Percentiles rank a stretch among this genome's conserved stretches.
phyloP scores from a whole-genome alignment of 2,329 filamentous ascomycete genomes.

The Aspergillus fischeri region DNA sequence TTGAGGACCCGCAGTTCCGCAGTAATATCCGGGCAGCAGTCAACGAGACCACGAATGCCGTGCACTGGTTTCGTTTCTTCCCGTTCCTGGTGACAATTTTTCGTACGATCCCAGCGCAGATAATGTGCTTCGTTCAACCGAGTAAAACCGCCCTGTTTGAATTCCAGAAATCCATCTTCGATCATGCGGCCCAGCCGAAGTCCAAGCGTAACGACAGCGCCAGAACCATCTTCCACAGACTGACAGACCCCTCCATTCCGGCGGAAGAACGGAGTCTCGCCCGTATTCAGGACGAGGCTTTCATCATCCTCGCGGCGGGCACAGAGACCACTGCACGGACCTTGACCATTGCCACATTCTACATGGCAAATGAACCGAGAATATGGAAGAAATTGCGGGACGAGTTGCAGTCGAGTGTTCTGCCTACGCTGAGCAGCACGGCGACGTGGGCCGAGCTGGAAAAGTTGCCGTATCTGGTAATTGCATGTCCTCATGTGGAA shows the following conservation, averaged over 20 bases:
- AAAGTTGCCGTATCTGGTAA: slow-evolving; percentile 36
- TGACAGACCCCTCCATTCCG: slow-evolving; percentile 33
- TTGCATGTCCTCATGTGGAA: background rate
- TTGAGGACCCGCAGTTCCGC: slow-evolving; percentile 24
- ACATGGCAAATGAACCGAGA: slow-evolving; percentile 26
- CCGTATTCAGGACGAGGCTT: slow-evolving; percentile 30
- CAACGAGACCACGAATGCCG: slow-evolving; percentile 20
- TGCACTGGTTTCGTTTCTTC: slow-evolving; percentile 20
- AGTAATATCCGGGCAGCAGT: slow-evolving; percentile 15
- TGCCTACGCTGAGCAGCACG: slow-evolving; percentile 17
- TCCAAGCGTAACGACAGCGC: background rate
- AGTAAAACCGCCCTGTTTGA: slow-evolving; percentile 8
- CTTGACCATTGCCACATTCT: slow-evolving; percentile 28
- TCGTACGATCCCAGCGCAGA: slow-evolving; percentile 7
- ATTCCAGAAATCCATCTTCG: slow-evolving; percentile 10
- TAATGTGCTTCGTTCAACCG: slow-evolving; percentile 9
- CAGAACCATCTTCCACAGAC: slow-evolving; percentile 25
- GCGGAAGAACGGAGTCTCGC: slow-evolving; percentile 33
- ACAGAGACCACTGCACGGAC: slow-evolving; percentile 33
- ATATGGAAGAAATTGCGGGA: too few relatives aligned
- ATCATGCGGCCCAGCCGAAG: slow-evolving; percentile 4
- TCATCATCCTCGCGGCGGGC: slow-evolving; percentile 29
- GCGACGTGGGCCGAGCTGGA: slow-evolving; percentile 31
- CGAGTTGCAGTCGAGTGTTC: slow-evolving; percentile 25
- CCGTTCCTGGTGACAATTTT: slow-evolving; percentile 8